Conservation (phyloP, 371 early-diverging fungal genomes). For the Mucor saturninus region DNA sequence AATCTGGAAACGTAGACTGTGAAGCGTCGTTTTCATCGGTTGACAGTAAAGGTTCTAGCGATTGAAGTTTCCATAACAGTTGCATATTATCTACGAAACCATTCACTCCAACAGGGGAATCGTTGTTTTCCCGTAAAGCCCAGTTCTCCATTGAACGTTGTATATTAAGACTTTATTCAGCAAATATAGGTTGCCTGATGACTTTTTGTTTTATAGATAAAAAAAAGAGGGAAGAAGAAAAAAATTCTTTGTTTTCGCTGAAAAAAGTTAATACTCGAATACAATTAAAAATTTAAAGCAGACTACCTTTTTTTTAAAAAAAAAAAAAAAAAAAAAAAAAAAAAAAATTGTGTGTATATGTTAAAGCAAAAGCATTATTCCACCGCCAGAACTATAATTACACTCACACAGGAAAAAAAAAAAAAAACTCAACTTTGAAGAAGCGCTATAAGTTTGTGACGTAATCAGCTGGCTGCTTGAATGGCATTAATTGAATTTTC, state of each 20-base stretch:
- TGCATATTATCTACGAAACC: slow-evolving; percentile 33
- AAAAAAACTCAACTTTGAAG: not conserved
- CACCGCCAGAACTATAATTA: slow-evolving; percentile 3
- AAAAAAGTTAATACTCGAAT: not conserved
- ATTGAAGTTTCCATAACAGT: slow-evolving; percentile 33
- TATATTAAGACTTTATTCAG: not conserved
- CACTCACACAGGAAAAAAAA: not conserved
- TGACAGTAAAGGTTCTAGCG: slow-evolving; percentile 27
- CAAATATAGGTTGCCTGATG: not conserved
- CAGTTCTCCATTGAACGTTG: slow-evolving; percentile 29
- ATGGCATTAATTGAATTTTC: not conserved
- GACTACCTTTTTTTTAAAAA: not conserved
- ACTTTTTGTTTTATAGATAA: not conserved
- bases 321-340: not conserved
- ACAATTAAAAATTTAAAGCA: too few species aligned
- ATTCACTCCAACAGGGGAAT: slow-evolving; percentile 33
- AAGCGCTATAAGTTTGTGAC: not conserved
- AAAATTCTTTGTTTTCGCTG: not conserved
- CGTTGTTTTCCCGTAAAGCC: slow-evolving; percentile 30
- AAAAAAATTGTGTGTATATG: not conserved
- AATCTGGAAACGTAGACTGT: slow-evolving; percentile 23
- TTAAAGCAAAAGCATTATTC: slow-evolving; percentile 4
- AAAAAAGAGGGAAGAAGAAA: slow-evolving; percentile 3
- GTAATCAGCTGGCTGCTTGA: not conserved
- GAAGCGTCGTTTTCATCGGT: slow-evolving; percentile 21